Evolutionary conservation across 306 rosid species (phyloP).

Genomic region (Hippophae rhamnoides): DNA sequence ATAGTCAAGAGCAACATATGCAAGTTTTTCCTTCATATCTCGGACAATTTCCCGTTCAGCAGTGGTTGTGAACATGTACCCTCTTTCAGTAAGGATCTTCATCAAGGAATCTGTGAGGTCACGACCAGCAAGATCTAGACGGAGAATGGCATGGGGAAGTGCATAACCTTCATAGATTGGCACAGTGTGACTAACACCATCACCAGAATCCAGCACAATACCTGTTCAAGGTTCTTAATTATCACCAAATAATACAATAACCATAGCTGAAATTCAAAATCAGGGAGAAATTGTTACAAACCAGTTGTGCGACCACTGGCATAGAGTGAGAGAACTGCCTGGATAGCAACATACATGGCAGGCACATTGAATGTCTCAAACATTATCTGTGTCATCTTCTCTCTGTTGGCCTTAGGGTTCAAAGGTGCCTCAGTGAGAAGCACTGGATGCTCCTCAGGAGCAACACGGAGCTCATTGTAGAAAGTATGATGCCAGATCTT

Average conservation of each 20-base stretch:
- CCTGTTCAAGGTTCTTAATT: slow-evolving; percentile 29
- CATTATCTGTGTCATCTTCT: slow-evolving; percentile 97
- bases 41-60: slow-evolving; percentile 99
- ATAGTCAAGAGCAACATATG: slow-evolving; percentile 87
- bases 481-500: slow-evolving; percentile 99
- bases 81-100: slow-evolving; percentile 97
- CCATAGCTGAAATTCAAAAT: neutral
- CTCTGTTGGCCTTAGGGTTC: slow-evolving; percentile 97
- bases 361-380: slow-evolving; percentile 97
- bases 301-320: slow-evolving; percentile 99
- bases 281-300: slow-evolving; percentile 21
- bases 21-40: slow-evolving; percentile 98
- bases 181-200: slow-evolving; percentile 97
- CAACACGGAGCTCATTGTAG: slow-evolving; percentile 95
- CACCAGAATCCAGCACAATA: slow-evolving; percentile 91
- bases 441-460: slow-evolving; percentile 98
- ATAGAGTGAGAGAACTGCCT: slow-evolving; percentile 87
- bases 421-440: slow-evolving; percentile 97
- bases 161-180: slow-evolving; percentile 97
- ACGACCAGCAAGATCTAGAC: slow-evolving; percentile 96
- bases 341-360: slow-evolving; percentile 97
- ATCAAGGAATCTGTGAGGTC: slow-evolving; percentile 87
- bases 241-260: neutral
- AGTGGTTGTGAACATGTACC: slow-evolving; percentile 97
- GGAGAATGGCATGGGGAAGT: slow-evolving; percentile 93